Conservation (phyloP, 768 basidiomycete genomes). For the Daedalea quercina region DNA sequence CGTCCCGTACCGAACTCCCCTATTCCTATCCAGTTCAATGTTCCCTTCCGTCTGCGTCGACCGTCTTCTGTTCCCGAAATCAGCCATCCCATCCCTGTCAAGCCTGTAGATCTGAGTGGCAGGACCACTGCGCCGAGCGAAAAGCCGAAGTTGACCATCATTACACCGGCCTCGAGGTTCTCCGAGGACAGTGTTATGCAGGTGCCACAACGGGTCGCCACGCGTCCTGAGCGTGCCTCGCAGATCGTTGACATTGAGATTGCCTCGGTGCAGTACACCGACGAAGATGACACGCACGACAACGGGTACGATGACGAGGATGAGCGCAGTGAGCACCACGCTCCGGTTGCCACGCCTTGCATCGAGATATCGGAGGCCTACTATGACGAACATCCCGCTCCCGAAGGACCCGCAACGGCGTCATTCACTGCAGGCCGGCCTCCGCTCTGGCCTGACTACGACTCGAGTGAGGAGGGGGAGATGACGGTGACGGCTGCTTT, state of each 20-base stretch:
- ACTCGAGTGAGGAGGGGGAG: slow-evolving; percentile 14
- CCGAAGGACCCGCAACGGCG: slow-evolving; percentile 39
- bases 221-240: neutral
- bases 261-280: neutral
- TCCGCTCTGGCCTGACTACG: slow-evolving; percentile 17
- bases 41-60: neutral
- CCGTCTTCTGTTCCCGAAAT: neutral
- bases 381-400: slow-evolving; percentile 37
- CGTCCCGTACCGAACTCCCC: neutral
- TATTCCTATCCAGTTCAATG: neutral
- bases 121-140: neutral
- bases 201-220: neutral
- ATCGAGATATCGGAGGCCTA: slow-evolving; percentile 38
- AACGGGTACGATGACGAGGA: neutral
- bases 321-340: neutral
- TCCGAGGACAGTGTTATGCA: neutral
- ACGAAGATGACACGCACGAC: slow-evolving; percentile 1
- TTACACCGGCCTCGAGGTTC: neutral
- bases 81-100: neutral
- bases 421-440: slow-evolving; percentile 14
- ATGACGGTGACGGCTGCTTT: slow-evolving; percentile 24
- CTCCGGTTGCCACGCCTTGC: slow-evolving; percentile 5
- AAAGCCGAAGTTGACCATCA: neutral
- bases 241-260: neutral
- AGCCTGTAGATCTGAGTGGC: neutral